Evolutionary conservation across 176 grass and related monocot genomes (phyloP), one percentile per base, ranked within the genome.

Genomic region (Raddia guianensis): DNA sequence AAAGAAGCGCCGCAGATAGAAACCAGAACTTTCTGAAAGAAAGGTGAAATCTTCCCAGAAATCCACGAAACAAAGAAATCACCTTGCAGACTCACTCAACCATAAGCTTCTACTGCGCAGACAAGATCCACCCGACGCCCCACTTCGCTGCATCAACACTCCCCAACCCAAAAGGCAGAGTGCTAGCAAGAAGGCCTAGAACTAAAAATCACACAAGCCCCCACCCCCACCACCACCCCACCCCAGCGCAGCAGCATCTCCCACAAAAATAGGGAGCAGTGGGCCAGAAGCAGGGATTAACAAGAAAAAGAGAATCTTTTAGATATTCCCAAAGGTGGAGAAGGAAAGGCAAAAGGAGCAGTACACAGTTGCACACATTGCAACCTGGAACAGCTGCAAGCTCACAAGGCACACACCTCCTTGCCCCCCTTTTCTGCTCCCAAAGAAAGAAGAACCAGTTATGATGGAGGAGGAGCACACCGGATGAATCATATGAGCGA

Each of bases 331-430:
- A 83, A 70, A 68, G 63, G 18, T 40, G 9, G 45, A 63, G 48
- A 64, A 9, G 34, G 37, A 72, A 72, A 53, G 44, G 66, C 54
- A 27, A 76, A 84, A 75, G 34, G 62, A 67, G 67, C 68, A 73
- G 61, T 46, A 27, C 27, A 27, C 27, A 27, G 27, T 27, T 27
- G 73, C 56, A 63, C 51, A 62, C 84, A 86, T 80, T 84, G 86
- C 69, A 84, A 88, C 86, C 81, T 88, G 86, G 86, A 83, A 80
- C 86, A 85, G 72, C 82, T 82, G 87, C 87, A 55, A 71, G 82
- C 77, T 89, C 83, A 89, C 83, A 89, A 51, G 87, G 45, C 76
- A 56, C 80, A 83, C 68, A 79, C 10, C 63, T 51, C 81, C 18
- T 6, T 76, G 82, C 63, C 65, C 58, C 72, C 61, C 34, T 19